Conservation (phyloP, 140 eudicot species). For the Stevia rebaudiana region DNA sequence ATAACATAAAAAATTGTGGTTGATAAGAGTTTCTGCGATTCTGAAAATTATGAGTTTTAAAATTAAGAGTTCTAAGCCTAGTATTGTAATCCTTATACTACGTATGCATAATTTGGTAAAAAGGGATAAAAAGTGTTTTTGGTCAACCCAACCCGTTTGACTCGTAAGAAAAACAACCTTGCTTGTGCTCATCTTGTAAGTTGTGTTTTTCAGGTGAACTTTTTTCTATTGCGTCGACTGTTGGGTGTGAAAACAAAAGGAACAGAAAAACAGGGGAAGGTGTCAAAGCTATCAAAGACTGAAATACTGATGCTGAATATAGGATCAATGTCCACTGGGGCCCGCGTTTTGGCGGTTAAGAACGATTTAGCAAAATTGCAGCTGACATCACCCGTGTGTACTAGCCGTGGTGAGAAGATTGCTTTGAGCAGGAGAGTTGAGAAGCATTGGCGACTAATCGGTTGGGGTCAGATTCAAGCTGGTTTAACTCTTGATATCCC, state of each 20-base stretch:
- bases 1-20: too few relatives aligned
- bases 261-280: conserved; percentile 87
- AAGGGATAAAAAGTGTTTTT: conserved; percentile 87
- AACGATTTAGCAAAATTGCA: conserved; percentile 85
- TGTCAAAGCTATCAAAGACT: conserved; percentile 66
- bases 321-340: conserved; percentile 98
- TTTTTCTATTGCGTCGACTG: conserved; percentile 79
- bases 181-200: conserved; percentile 18
- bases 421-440: conserved; percentile 91
- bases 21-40: too few relatives aligned
- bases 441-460: conserved; percentile 99
- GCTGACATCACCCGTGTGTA: conserved; percentile 92
- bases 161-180: not conserved
- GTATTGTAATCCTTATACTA: too few relatives aligned
- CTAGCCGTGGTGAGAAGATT: conserved; percentile 93
- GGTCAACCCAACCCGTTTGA: conserved; percentile 60
- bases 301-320: conserved; percentile 95
- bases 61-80: too few relatives aligned
- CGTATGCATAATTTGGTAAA: too few relatives aligned
- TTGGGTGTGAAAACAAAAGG: conserved; percentile 95
- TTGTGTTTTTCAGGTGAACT: conserved; percentile 57
- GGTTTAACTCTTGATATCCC: conserved; percentile 91
- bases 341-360: conserved; percentile 80
- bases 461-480: conserved; percentile 99
- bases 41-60: too few relatives aligned